Evolutionary conservation across 148 eudicot species (phyloP).

Genomic region (Simmondsia chinensis): DNA sequence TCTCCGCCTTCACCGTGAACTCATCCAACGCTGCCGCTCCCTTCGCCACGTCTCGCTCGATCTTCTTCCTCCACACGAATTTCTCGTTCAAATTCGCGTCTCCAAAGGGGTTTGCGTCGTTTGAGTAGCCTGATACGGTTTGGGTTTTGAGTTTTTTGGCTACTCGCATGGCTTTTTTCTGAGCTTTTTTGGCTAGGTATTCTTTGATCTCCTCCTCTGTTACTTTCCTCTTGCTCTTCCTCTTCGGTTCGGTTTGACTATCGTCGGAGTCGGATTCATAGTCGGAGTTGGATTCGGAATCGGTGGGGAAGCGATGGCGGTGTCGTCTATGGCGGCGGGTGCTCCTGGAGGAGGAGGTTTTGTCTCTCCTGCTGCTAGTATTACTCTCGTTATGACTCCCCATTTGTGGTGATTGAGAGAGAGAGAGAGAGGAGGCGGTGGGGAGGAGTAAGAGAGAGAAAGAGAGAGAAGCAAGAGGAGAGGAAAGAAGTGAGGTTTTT

Average conservation of each 20-base stretch:
- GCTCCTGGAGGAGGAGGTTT: conserved; percentile 15
- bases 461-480: too few species aligned
- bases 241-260: conserved; percentile 23
- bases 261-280: conserved; percentile 7
- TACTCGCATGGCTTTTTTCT: conserved; percentile 64
- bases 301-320: conserved; percentile 6
- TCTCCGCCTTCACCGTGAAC: conserved; percentile 64
- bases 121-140: conserved; percentile 66
- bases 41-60: conserved; percentile 53
- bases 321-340: not conserved
- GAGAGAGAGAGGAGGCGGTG: not conserved
- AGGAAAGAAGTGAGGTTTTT: too few species aligned
- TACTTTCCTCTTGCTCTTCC: conserved; percentile 12
- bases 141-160: conserved; percentile 75
- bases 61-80: conserved; percentile 94
- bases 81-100: conserved; percentile 86
- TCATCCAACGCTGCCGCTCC: conserved; percentile 73
- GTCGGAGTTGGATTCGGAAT: conserved; percentile 11
- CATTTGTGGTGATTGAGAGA: conserved; percentile 3
- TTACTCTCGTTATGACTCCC: conserved; percentile 7
- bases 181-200: conserved; percentile 78
- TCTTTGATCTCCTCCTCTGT: conserved; percentile 44
- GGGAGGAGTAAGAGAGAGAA: too few species aligned
- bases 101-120: conserved; percentile 86
- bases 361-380: conserved; percentile 10